Evolutionary conservation across 2,329 filamentous ascomycete species (phyloP).

Genomic region (Pseudocercospora musae): DNA sequence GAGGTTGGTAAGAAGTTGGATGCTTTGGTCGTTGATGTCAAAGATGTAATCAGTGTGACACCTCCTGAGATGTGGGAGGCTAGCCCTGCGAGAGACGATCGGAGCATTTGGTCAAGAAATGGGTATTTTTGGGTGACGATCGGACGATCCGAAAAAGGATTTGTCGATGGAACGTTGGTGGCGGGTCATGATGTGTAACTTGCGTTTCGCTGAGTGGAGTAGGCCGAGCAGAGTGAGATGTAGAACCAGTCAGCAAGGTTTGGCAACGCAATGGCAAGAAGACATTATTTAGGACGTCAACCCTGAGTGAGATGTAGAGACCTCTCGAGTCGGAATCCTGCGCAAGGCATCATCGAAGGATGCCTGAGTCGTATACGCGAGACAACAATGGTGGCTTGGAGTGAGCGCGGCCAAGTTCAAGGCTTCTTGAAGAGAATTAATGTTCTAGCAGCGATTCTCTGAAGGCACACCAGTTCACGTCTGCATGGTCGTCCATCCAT

Average conservation of each 20-base stretch:
- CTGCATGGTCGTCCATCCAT: background rate
- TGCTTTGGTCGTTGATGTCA: slow-evolving; percentile 36
- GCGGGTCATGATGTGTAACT: slow-evolving; percentile 8
- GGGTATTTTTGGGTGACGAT: slow-evolving; percentile 21
- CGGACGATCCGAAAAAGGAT: slow-evolving; percentile 14
- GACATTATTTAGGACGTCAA: no score
- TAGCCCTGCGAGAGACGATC: background rate
- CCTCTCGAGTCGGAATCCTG: no score
- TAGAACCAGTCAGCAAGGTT: no score
- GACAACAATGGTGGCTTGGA: background rate
- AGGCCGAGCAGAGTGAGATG: no score
- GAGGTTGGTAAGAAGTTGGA: slow-evolving; percentile 61
- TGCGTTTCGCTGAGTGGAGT: no score
- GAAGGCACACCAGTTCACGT: background rate
- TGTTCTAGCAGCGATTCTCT: no score
- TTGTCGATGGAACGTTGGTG: slow-evolving; percentile 17
- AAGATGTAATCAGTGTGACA: slow-evolving; percentile 17
- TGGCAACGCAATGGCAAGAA: no score
- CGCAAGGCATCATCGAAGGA: no score
- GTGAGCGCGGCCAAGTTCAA: background rate
- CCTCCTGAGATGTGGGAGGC: slow-evolving; percentile 9
- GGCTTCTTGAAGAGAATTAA: no score
- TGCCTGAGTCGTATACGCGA: background rate
- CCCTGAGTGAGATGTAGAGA: no score
- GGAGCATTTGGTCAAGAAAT: slow-evolving; percentile 18